Base-by-base conservation (phyloP, 2,329 filamentous ascomycete genomes). In the Verticillium tricorpus region DNA sequence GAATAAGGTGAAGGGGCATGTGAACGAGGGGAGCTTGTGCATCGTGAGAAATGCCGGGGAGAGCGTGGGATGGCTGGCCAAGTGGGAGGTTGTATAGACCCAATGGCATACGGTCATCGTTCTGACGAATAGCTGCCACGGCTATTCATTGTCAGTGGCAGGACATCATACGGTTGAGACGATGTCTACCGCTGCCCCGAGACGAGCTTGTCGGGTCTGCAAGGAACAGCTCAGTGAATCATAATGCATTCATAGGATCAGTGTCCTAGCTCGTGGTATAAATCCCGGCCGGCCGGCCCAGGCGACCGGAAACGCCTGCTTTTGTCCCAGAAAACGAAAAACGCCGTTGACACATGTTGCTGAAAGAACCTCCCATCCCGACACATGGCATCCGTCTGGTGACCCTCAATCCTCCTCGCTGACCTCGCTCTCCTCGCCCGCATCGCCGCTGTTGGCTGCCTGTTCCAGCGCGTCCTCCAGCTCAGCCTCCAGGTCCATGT, bases 11-110 rank as follows among this genome's bases (percentile, higher is more conserved):
- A 69, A 72, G 34, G 66, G 65, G n/a, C 65, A 73, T 12, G 64
- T 68, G 7, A 74, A 71, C n/a, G 80, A 82, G 62, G 80, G 80
- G 2, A 78, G 76, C 57, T 69, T 91, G 12, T 97, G 93, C 74
- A 86, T 99, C 67, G 86, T 98, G 35, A 83, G 94, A 60, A 90
- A 93, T 70, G 86, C 89, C 1, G 95, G 95, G 1, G 87, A 93
- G 75, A 87, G 80, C 37, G 78, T 95, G 5, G 94, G 92, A 2
- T 89, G 93, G 77, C 74, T 98, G 66, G 94, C 87, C 2, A 80
- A 78, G 66, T 97, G 93, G 93, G 89, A 94, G 68, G 71, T 88
- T 67, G 76, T 88, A 39, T 88, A 62, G 68, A n/a, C 35, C 11
- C 8, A 12, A 34, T 28, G 15, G 34, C 40, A 50, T 7, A 50